Evolutionary conservation across 2,329 filamentous ascomycete genomes (phyloP), one percentile per base, ranked within the genome.

Genomic region (Apiospora pterosperma): DNA sequence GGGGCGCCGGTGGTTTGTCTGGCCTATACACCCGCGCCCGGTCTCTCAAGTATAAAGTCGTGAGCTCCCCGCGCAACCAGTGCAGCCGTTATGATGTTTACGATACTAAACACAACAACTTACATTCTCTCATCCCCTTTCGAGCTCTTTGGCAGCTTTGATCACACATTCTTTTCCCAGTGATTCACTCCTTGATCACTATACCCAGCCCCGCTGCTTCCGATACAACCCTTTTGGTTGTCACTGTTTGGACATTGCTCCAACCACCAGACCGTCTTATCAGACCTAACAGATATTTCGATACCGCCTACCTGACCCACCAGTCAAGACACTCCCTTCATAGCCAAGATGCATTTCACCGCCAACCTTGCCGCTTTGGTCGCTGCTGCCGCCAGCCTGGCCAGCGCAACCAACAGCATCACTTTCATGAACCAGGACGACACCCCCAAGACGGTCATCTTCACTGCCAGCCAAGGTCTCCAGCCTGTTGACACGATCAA

Each of bases 371-470:
- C 81, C 69, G 76, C 79, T 69, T 68, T 83, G 66, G 73, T 75
- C 68, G 73, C 72, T 62, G 74, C 79, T 67, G 79, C 82, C 68
- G 80, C 80, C 65, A 75, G 79, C 66, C 69, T 80, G 61, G 80
- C 75, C 70, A 74, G 73, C 63, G 84, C 82, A 65, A 75, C 72
- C 73, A 84, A 82, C 76, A 76, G 77, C 39, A 76, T 90, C 71
- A 86, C 83, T 69, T 88, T 90, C 78, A 71, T 82, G 76, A 88
- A 85, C 69, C 83, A 87, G 61, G 88, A 90, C 74, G 70, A 75
- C 65, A 77, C 76, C 38, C 73, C 76, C 65, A 82, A 85, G 74
- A 82, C 79, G 59, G 70, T 88, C 74, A 69, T 81, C 77, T 85
- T 86, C 76, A 85, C 82, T 36, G 70, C 79, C 69, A 82, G 75